A percentile compares a stretch with the other conserved stretches of the same genome.
Conservation (phyloP, 495 filamentous ascomycete species). For the Cercophora sp. region DNA sequence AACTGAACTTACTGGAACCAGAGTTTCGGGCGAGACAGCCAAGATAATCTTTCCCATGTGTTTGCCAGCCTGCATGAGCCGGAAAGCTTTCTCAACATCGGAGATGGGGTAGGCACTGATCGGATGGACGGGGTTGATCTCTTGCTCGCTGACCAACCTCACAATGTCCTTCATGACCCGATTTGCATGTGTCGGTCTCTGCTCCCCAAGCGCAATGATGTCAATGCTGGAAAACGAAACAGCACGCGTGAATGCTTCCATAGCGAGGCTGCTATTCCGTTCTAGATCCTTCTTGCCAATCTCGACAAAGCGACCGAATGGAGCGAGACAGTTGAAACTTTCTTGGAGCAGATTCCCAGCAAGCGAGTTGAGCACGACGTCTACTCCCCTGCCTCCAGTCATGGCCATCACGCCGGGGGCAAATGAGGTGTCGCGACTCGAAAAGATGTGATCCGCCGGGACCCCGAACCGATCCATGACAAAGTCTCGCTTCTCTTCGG, state of each 20-base stretch:
- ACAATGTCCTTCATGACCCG: constrained; percentile 40
- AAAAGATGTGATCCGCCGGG: constrained; percentile 50
- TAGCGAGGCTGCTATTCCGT: constrained; percentile 29
- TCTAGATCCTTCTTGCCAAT: constrained; percentile 46
- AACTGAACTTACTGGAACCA: constrained; percentile 21
- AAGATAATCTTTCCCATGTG: constrained; percentile 58
- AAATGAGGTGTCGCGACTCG: constrained; percentile 37
- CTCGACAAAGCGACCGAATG: constrained; percentile 57
- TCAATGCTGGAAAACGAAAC: constrained; percentile 33
- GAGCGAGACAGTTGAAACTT: constrained; percentile 50
- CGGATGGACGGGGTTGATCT: constrained; percentile 31
- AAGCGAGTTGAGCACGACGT: constrained; percentile 59
- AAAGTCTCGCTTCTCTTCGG: constrained; percentile 42
- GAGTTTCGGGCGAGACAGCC: constrained; percentile 11
- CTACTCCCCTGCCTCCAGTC: constrained; percentile 51
- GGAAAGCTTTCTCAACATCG: constrained; percentile 41
- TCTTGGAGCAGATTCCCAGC: constrained; percentile 51
- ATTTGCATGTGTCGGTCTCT: constrained; percentile 28
- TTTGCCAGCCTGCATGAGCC: constrained; percentile 46
- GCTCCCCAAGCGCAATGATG: constrained; percentile 21
- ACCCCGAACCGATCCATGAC: constrained; percentile 47
- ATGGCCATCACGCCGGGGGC: constrained; percentile 37
- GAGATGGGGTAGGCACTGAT: constrained; percentile 32
- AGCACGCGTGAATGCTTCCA: constrained; percentile 40
- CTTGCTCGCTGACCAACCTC: constrained; percentile 32